phyloP scores from a whole-genome alignment of 306 rosid genomes.

The Prunus mira region DNA sequence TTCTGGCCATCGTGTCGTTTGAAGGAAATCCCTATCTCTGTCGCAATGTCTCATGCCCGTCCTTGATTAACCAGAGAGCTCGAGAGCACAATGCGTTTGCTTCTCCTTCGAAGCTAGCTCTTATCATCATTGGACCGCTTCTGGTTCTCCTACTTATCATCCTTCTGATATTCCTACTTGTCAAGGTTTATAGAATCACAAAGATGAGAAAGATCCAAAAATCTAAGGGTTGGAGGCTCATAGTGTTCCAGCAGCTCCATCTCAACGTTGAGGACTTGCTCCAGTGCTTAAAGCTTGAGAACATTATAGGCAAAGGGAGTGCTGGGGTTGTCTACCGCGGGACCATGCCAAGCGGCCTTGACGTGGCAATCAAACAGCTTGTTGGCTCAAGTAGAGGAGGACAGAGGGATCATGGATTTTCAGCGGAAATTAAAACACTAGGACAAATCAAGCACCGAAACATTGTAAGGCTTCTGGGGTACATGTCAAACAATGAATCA shows the following conservation, averaged over 20 bases:
- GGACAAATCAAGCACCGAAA: conserved; percentile 75
- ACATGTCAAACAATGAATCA: conserved; percentile 72
- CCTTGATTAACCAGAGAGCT: background rate
- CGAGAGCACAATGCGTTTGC: background rate
- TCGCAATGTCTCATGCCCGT: conserved; percentile 32
- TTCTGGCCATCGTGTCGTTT: conserved; percentile 50
- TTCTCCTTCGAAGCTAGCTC: conserved; percentile 21
- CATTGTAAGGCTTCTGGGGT: conserved; percentile 71
- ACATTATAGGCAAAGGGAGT: conserved; percentile 80
- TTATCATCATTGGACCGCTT: conserved; percentile 17
- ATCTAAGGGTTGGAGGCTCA: conserved; percentile 58
- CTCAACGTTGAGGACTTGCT: conserved; percentile 67
- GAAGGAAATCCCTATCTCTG: conserved; percentile 70
- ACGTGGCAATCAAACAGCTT: conserved; percentile 67
- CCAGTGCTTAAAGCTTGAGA: conserved; percentile 72
- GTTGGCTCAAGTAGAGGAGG: conserved; percentile 30
- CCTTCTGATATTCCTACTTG: conserved; percentile 20
- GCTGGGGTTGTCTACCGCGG: conserved; percentile 78
- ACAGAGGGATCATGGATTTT: conserved; percentile 75
- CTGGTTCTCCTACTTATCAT: background rate
- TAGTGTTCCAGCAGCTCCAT: conserved; percentile 51
- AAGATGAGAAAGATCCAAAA: conserved; percentile 26
- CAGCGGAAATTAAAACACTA: conserved; percentile 70
- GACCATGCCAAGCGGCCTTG: conserved; percentile 44
- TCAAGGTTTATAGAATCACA: conserved; percentile 37